Evolutionary conservation across 2,329 filamentous ascomycete genomes (phyloP), one percentile per base, ranked within the genome.

Genomic region (Tolypocladium guangdongense): DNA sequence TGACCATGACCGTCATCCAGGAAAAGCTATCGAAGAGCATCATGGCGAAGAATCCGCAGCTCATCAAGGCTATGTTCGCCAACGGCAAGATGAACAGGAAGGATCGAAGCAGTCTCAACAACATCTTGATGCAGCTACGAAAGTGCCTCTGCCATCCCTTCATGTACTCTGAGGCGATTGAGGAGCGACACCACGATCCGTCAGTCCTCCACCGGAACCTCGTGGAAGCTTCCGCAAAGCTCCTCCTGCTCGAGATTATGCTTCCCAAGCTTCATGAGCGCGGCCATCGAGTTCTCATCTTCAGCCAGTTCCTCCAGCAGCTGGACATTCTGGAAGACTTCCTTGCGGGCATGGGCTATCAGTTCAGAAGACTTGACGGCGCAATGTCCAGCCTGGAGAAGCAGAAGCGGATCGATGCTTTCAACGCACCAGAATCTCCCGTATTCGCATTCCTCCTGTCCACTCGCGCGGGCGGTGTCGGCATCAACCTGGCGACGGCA

Each of bases 71-170:
- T 0, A 90, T 99, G 47, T 91, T 97, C 62, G 83, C 83, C 7
- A 80, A 84, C 36, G 76, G 76, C 46, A 82, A 78, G 57, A 71
- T 90, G 50, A 88, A 84, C 61, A 75, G 78, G 32, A 78, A 77
- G 18, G 91, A 97, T 55, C 81, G 87, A 7, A 84, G 88, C 43
- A 92, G 84, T 57, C 72, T 97, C 54, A 96, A 87, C 77, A 99
- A 99, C 62, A 96, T 99, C 39, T 71, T 99, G 45, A 90, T 96
- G 81, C 93, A 99, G 67, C 78, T 99, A 20, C 83, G 93, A 20
- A 97, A 96, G 67, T 95, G 90, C 59, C 76, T 99, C 2, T 96
- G 92, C 59, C 95, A 99, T 68, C 93, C 95, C 0, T 99, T 97
- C 65, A 84, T 97, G 50, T 99, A 96, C 74, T 96, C 84, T 63